These are phyloP conservation scores for Silene vulgaris DNA, from an alignment of 179 eudicot genomes.

Conservation along the genomic window DNA sequence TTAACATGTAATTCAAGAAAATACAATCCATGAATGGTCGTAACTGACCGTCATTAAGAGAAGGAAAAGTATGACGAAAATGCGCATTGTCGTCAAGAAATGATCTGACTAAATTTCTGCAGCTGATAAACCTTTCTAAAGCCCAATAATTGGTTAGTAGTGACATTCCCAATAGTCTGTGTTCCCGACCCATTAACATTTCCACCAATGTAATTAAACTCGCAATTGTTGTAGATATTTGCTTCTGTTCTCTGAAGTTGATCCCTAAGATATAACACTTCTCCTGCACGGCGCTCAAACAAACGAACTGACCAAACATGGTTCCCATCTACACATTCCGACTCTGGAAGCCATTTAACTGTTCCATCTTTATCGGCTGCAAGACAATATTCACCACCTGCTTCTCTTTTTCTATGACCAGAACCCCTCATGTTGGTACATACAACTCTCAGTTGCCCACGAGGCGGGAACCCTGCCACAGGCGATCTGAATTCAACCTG, in stretches of 20 bases:
- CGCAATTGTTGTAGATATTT: background rate
- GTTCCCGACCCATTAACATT: constrained; percentile 6
- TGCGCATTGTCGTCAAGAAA: too few relatives aligned
- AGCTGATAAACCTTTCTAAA: too few relatives aligned
- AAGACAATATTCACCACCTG: background rate
- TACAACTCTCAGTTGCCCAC: background rate
- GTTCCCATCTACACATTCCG: constrained; percentile 1
- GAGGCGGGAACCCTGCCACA: background rate
- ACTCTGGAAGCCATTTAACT: constrained; percentile 2
- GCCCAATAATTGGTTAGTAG: too few relatives aligned
- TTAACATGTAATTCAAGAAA: too few relatives aligned
- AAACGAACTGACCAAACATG: constrained; percentile 1
- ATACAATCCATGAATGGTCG: too few relatives aligned
- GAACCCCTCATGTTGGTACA: background rate
- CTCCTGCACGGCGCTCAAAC: background rate
- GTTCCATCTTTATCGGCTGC: background rate
- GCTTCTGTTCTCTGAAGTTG: background rate
- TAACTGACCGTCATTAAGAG: too few relatives aligned
- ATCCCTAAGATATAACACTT: background rate
- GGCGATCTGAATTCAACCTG: constrained; percentile 4
- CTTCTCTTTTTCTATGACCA: background rate
- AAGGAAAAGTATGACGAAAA: too few relatives aligned
- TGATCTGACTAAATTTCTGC: too few relatives aligned
- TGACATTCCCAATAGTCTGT: background rate
- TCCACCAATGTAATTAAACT: background rate